phyloP scores from a whole-genome alignment of 495 filamentous ascomycete species.

The Hamigera avellanea region DNA sequence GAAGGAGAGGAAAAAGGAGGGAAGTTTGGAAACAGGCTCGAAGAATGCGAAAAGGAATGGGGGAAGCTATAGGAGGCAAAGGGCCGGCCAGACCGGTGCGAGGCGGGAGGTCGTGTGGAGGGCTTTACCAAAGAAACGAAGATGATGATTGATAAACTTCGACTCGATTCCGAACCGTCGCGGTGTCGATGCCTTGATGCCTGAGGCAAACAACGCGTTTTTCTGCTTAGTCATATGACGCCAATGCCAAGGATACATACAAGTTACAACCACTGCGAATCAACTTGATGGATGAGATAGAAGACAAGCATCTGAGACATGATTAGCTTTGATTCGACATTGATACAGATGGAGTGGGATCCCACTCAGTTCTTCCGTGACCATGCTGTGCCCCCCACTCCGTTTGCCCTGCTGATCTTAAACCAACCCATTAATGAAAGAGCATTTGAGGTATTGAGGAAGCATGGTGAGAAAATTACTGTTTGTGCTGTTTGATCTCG shows the following conservation, averaged over 20 bases:
- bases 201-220: too few relatives aligned
- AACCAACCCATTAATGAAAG: constrained; percentile 56
- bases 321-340: too few relatives aligned
- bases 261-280: too few relatives aligned
- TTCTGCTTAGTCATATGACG: too few relatives aligned
- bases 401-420: constrained; percentile 53
- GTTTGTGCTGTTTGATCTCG: not conserved
- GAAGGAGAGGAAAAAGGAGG: constrained; percentile 8
- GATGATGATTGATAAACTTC: not conserved
- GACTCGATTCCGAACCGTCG: not conserved
- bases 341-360: constrained; percentile 43
- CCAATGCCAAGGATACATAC: too few relatives aligned
- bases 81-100: not conserved
- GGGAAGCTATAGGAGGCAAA: not conserved
- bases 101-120: not conserved
- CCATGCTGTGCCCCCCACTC: constrained; percentile 13
- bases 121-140: too few relatives aligned
- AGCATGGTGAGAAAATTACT: constrained; percentile 35
- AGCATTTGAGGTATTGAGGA: constrained; percentile 39
- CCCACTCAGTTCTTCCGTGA: constrained; percentile 38
- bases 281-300: too few relatives aligned
- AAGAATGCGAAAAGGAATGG: not conserved
- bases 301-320: too few relatives aligned
- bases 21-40: not conserved
- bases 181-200: not conserved